These are phyloP conservation scores for Torulaspora pretoriensis DNA, from an alignment of 1,139 yeast genomes.

Conservation along the genomic window DNA sequence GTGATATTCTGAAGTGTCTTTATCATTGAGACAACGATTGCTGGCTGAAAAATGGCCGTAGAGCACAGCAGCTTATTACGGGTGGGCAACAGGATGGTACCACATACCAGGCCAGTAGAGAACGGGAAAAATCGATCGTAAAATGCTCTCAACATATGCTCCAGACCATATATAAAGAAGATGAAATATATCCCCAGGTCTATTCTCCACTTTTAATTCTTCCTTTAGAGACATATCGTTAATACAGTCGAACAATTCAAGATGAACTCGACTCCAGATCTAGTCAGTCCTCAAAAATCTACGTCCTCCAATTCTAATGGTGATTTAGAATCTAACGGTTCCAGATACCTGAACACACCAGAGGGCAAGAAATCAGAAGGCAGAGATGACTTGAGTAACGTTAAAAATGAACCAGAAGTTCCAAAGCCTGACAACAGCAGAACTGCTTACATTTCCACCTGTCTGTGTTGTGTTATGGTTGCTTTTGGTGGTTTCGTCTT, in stretches of 20 bases:
- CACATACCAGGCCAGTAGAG: neutral
- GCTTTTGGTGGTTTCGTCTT: constrained; percentile 68
- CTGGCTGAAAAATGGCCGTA: constrained; percentile 5
- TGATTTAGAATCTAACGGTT: constrained; percentile 16
- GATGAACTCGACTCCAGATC: constrained; percentile 25
- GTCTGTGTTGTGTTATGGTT: constrained; percentile 44
- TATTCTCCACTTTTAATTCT: neutral
- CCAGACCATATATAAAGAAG: constrained; percentile 1
- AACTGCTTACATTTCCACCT: constrained; percentile 39
- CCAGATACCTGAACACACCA: constrained; percentile 21
- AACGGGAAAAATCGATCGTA: constrained; percentile 1
- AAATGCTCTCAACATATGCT: neutral
- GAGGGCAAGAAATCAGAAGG: constrained; percentile 16
- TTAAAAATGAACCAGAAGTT: constrained; percentile 11
- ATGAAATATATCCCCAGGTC: neutral
- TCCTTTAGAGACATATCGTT: neutral
- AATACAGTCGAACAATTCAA: neutral
- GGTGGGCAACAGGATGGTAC: neutral
- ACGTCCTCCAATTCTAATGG: constrained; percentile 18
- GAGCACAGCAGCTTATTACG: neutral
- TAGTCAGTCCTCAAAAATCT: constrained; percentile 23
- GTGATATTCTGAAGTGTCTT: neutral
- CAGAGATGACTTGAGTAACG: constrained; percentile 11
- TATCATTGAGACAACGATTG: neutral
- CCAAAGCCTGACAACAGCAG: constrained; percentile 18